Base-by-base conservation (phyloP, 2,329 filamentous ascomycete species). In the Phialemonium atrogriseum region DNA sequence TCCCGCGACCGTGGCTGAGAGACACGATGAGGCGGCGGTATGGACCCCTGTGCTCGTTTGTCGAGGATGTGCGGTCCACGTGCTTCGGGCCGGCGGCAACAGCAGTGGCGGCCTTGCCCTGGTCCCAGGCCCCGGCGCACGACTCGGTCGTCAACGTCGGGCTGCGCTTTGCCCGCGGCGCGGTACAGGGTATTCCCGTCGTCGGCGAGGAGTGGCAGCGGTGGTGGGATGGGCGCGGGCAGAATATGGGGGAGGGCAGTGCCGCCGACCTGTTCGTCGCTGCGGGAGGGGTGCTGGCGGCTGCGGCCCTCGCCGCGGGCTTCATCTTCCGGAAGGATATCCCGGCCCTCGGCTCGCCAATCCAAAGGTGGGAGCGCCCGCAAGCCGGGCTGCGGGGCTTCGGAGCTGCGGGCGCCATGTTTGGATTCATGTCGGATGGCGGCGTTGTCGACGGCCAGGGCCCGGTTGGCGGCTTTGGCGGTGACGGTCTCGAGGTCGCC, bases 1-100 rank as follows among this genome's bases (percentile, higher is more conserved):
- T 58, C 32, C 55, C 55, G 24, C 42, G 54, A 24, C 48, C 49
- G 24, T 59, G 54, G 47, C 35, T 59, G 42, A 34, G 43, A 22
- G 50, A 55, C 27, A 24, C 47, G 15, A 28, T 50, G 27, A 31
- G 39, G 37, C 18, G 29, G 15, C 27, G 36, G 29, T 50, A 52
- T 26, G 22, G 17, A 3, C 30, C 29, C 22, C 27, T 53, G 26
- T 38, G 39, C 5, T 33, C 37, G 19, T 49, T 52, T 27, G 48
- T 51, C 23, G 37, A 40, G 14, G 27, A 32, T 14, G 32, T 36
- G 28, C 21, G 18, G 10, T 10, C 28, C 12, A 13, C 13, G 5
- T 30, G 28, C 18, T 44, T 39, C 27, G n/a, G 27, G 28, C 22
- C n/a, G 23, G 33, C 35, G 22, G 24, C 32, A 15, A 34, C 38